Base-by-base conservation (phyloP, 1,284 basidiomycete species). In the Wallemia ichthyophaga region DNA sequence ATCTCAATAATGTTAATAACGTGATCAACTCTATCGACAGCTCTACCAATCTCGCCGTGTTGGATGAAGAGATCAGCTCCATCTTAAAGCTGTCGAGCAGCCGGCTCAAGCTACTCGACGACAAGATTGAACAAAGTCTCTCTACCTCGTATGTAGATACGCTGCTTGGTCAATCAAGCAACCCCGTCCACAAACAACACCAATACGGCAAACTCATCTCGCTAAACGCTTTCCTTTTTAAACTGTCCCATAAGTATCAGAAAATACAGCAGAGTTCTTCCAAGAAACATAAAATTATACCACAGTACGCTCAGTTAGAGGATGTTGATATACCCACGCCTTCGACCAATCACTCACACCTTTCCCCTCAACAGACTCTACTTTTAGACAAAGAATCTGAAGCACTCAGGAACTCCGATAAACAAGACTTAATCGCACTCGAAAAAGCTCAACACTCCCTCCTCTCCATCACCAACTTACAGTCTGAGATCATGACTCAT, bases 401-500 rank as follows among this genome's bases (percentile, higher is more conserved):
- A 5, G 37, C 7, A 5, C n/a, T 48, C 13, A 21, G 7, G 3
- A 5, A 48, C 9, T 48, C 37, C n/a, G n/a, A 48, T 21, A 48
- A 48, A 19, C 11, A 21, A 48, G 37, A 48, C 37, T 5, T 48
- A 3, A 11, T 48, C n/a, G n/a, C 7, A 11, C 11, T 48, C 37
- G n/a, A 48, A 5, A 48, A 48, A 48, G 37, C 37, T 11, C 37
- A 48, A 48, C 37, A 48, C 5, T 17, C 13, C 9, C 71, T 92
- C 61, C 75, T 85, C 73, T 88, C 91, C 67, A 94, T 94, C 66
- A 85, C 84, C 66, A 78, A 83, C 56, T 71, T 94, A 61, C 87
- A 94, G 71, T 82, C 83, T 71, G 83, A 91, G 69, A 75, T 94
- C 63, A 78, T 89, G 60, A 75, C 78, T 19, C 87, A 92, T 68